These are phyloP conservation scores for Pestalotiopsis fici DNA, from an alignment of 2,329 filamentous ascomycete genomes.

Conservation along the genomic window DNA sequence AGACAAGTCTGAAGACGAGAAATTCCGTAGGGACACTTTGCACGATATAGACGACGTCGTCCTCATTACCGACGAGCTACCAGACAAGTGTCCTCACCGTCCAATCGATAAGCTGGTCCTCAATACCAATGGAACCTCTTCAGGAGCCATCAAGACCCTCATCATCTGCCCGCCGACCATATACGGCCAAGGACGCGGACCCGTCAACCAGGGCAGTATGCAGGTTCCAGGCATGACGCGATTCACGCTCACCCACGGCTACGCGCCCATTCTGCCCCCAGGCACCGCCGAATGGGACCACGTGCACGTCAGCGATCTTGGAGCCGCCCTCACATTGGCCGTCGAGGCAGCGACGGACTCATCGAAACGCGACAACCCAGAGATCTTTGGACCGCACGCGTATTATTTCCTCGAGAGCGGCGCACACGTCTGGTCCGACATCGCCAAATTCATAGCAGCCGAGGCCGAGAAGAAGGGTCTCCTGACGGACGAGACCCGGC, in stretches of 20 bases:
- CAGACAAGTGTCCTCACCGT: slow-evolving; percentile 61
- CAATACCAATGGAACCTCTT: slow-evolving; percentile 29
- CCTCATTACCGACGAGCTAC: slow-evolving; percentile 41
- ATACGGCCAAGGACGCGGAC: slow-evolving; percentile 51
- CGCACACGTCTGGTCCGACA: slow-evolving; percentile 63
- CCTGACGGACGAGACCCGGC: slow-evolving; percentile 29
- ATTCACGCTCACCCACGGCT: slow-evolving; percentile 42
- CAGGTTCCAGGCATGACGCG: slow-evolving; percentile 47
- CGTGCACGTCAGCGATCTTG: slow-evolving; percentile 53
- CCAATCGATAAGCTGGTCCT: slow-evolving; percentile 70
- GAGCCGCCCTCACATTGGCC: slow-evolving; percentile 41
- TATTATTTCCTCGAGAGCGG: slow-evolving; percentile 71
- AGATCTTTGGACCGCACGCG: slow-evolving; percentile 62
- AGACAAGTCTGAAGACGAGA: slow-evolving; percentile 42
- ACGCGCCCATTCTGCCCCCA: slow-evolving; percentile 42
- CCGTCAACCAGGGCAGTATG: slow-evolving; percentile 48
- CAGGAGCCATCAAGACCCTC: slow-evolving; percentile 37
- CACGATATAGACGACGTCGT: slow-evolving; percentile 62
- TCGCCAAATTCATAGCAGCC: slow-evolving; percentile 56
- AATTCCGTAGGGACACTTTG: slow-evolving; percentile 36
- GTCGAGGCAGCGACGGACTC: slow-evolving; percentile 56
- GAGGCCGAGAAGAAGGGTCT: slow-evolving; percentile 56
- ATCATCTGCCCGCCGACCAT: slow-evolving; percentile 53
- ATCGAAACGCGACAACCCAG: slow-evolving; percentile 53
- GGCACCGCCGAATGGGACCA: slow-evolving; percentile 53